These are phyloP conservation scores for Yarrowia galli DNA, from an alignment of 1,139 yeast species.

Conservation along the genomic window DNA sequence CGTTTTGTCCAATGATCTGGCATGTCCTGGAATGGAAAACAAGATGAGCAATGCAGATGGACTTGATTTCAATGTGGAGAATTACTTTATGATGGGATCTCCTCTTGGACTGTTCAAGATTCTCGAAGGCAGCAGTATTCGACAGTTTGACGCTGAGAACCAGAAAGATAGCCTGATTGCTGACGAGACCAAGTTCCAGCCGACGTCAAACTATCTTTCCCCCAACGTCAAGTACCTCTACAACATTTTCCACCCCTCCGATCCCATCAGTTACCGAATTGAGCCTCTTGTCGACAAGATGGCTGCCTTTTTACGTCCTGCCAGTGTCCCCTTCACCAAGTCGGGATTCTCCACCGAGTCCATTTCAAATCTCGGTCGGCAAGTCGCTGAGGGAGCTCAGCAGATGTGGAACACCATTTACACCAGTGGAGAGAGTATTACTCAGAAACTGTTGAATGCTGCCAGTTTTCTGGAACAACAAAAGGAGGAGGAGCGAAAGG, in stretches of 20 bases:
- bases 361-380: slow-evolving; percentile 54
- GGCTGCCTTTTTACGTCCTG: slow-evolving; percentile 66
- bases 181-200: slow-evolving; percentile 42
- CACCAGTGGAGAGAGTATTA: slow-evolving; percentile 39
- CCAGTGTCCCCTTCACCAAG: slow-evolving; percentile 62
- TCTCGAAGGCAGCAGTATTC: slow-evolving; percentile 64
- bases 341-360: slow-evolving; percentile 57
- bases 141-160: slow-evolving; percentile 50
- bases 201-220: slow-evolving; percentile 5
- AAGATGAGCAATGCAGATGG: slow-evolving; percentile 40
- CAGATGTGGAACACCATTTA: slow-evolving; percentile 52
- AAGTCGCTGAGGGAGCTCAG: slow-evolving; percentile 56
- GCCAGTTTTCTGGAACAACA: slow-evolving; percentile 31
- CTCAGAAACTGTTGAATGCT: slow-evolving; percentile 20
- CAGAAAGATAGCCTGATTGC: slow-evolving; percentile 30
- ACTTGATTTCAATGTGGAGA: slow-evolving; percentile 66
- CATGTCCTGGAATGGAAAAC: slow-evolving; percentile 45
- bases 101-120: slow-evolving; percentile 86
- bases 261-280: slow-evolving; percentile 84
- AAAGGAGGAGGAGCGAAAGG: slow-evolving; percentile 35
- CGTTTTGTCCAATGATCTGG: slow-evolving; percentile 59
- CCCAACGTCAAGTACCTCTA: slow-evolving; percentile 63
- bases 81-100: slow-evolving; percentile 81
- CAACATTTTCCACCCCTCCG: slow-evolving; percentile 86
- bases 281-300: slow-evolving; percentile 75